Base-by-base conservation (phyloP, 208 protist species). In the Spongospora subterranea region DNA sequence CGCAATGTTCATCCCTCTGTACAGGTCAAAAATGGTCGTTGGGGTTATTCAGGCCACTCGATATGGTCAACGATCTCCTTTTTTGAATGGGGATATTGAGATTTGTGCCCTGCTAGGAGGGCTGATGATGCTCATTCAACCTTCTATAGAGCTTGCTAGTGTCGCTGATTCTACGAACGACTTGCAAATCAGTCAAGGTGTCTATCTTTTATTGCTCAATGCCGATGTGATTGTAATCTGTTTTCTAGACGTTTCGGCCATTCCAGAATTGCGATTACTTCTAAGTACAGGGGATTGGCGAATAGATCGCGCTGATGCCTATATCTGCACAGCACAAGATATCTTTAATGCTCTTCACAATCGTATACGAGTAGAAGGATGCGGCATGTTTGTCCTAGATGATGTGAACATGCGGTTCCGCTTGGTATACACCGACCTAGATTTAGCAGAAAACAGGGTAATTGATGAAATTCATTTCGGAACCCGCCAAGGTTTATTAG, bases 401-500 rank as follows among this genome's bases (percentile, higher is more conserved):
- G 71, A 43, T 45, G 54, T 32, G 17, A n/a, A 35, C 13, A 6
- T 82, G 71, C 6, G 71, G 35, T 82, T 45, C 71, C 71, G n/a
- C 17, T n/a, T 82, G 17, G 35, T 82, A 20, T 43, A 82, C 71
- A 82, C 71, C 6, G 71, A 82, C 71, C 6, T 82, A n/a, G 6
- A 6, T 13, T 43, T 82, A n/a, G 71, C 71, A 35, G 13, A 6
- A 20, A n/a, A 35, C n/a, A 35, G 71, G 71, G 17, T 40, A 35
- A 82, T 39, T 82, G 71, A 82, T n/a, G 71, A 82, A 20, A 35
- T 82, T 82, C 71, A 82, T 35, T 82, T 82, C 35, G 71, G 71
- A 20, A 17, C 71, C 35, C 71, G 71, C n/a, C 71, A 82, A 82
- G 71, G 71, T 82, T n/a, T 82, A 6, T n/a, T 82, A 17, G 71